Evolutionary conservation across 2,329 filamentous ascomycete species (phyloP), one percentile per base, ranked within the genome.

Genomic region (Curvularia eragrostidis): DNA sequence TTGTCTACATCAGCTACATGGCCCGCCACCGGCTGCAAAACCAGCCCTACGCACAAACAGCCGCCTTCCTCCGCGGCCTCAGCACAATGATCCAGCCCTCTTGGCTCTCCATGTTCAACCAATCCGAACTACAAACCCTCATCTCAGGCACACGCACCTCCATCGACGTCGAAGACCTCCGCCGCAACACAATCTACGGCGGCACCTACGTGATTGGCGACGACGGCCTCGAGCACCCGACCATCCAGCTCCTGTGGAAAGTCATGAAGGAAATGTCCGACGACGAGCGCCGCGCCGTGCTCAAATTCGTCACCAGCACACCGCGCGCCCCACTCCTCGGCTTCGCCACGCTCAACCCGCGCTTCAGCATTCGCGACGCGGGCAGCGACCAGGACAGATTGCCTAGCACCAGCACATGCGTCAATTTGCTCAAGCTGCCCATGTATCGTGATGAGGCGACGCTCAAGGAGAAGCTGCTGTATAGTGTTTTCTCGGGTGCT

Each of bases 41-140:
- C 1, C 95, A 98, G 72, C 91, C 91, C 1, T 85, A 85, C 48
- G 79, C 83, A n/a, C 93, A 97, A 72, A 97, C 93, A 0, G 84
- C 87, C 21, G 92, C 93, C 1, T 99, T 99, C 75, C 84, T 99
- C 7, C 87, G 87, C 54, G 95, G 95, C 0, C 86, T 99, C 1
- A 87, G 90, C 21, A 84, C 89, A 63, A 96, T 99, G 72, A 95
- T 99, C 64, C 89, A 93, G 57, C 93, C 94, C 0, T 87, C 87
- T 3, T 99, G 95, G 95, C 84, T 99, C 4, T 93, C 90, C 69
- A 98, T 99, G 95, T 99, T 99, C 82, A 99, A 99, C 76, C 94
- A 97, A 75, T 87, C 87, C 3, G 95, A 99, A 75, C 84, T 99
- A 4, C 95, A 98, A 78, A 95, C 91, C 1, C 87, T 99, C 5